Base-by-base conservation (phyloP, 805 yeast species). In the Saccharomycopsis olivae region DNA sequence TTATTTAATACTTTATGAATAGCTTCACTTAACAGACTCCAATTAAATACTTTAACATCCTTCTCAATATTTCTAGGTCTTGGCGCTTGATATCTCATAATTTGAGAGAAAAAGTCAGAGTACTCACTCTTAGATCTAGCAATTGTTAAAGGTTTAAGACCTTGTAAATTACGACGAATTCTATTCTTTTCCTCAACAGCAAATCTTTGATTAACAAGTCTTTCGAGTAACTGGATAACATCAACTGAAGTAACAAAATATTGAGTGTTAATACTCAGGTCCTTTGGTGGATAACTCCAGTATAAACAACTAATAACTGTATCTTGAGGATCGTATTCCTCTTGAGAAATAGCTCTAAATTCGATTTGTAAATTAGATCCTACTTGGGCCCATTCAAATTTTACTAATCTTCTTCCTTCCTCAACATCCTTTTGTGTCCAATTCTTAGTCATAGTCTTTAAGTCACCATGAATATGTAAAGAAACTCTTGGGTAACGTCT, bases 121-220 rank as follows among this genome's bases (percentile, higher is more conserved):
- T 19, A 34, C 13, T 17, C 36, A 13, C 14, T 13, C 14, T 34
- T 34, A 15, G 36, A 10, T 34, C 36, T 18, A 15, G 36, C 25
- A 2, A 34, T 17, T 9, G 36, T 34, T 32, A 61, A 53, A 2
- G 86, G 84, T 48, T 71, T 71, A 47, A 75, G 64, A 14, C 73
- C 73, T 50, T 78, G 85, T 37, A 78, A 60, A 48, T 78, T 78
- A 40, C 86, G 62, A 40, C 86, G 62, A 21, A 78, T 75, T 38
- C 86, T 61, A 55, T 78, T 78, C 56, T 78, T 78, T 54, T 78
- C 86, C 50, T 78, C 82, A 16, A 77, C 74, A 4, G 71, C 63
- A 53, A 78, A 78, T 47, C 68, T 69, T 38, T 71, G 51, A 32
- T 53, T 66, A 18, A 77, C 73, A 33, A 78, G 60, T 41, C 65